Conservation (phyloP, 2,329 filamentous ascomycete genomes). For the Colletotrichum sansevieriae region DNA sequence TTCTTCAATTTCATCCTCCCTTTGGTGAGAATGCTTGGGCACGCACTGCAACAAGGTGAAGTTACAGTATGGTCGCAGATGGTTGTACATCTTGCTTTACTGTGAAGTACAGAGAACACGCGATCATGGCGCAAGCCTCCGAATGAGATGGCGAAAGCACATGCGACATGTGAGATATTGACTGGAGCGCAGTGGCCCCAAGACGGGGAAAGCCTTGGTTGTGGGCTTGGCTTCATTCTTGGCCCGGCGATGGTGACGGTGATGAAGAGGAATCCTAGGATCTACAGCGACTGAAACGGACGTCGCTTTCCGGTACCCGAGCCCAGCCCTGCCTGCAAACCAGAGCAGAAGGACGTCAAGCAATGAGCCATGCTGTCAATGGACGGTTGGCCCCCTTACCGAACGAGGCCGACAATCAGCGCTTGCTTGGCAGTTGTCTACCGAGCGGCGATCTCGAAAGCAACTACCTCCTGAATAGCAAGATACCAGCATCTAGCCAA, state of each 20-base stretch:
- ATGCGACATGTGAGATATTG: not conserved
- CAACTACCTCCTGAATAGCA: conserved; percentile 11
- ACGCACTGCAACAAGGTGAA: conserved; percentile 7
- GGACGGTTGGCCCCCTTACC: conserved; percentile 26
- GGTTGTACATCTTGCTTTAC: conserved; percentile 1
- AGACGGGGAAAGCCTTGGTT: conserved; percentile 25
- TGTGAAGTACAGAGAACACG: conserved; percentile 1
- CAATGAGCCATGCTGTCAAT: conserved; percentile 32
- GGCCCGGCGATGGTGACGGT: conserved; percentile 31
- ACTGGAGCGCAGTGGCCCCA: conserved; percentile 11
- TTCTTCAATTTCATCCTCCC: conserved; percentile 25
- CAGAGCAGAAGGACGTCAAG: conserved; percentile 22
- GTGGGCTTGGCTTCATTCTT: conserved; percentile 28
- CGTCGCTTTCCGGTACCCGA: conserved; percentile 20
- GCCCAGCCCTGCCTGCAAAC: conserved; percentile 16
- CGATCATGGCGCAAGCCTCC: conserved; percentile 25
- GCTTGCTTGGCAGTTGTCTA: conserved; percentile 19
- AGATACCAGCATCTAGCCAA: not conserved
- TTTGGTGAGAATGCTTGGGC: conserved; percentile 18
- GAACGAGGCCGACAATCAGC: conserved; percentile 5
- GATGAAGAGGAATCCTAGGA: conserved; percentile 9
- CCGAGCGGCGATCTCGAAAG: conserved; percentile 7
- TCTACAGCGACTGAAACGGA: conserved; percentile 22
- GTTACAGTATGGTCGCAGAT: not conserved
- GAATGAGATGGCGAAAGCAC: not conserved